Base-by-base conservation (phyloP, 75 land plant genomes). In the Picea glauca region DNA sequence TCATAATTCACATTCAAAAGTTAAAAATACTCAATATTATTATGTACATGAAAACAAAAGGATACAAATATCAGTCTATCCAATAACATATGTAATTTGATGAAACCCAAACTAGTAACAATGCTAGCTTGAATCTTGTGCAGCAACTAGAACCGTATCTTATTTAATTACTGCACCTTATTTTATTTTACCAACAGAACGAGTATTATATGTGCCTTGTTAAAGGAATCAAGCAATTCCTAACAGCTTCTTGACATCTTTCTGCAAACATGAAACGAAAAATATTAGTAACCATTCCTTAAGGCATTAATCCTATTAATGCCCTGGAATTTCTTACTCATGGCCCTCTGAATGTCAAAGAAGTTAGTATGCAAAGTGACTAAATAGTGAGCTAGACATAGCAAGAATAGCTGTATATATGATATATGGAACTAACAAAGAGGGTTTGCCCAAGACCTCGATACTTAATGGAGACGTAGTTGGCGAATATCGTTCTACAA, bases 401-500 rank as follows among this genome's bases (percentile, higher is more conserved):
- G 50, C 21, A 54, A 50, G 17, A 0, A 58, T 54, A 26, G 26
- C 17, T 5, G 26, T 7, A 40, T 23, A 20, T 43, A n/a, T 2
- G 30, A n/a, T 21, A 56, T 18, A 21, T 50, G 11, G n/a, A 5
- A 56, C 9, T 13, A 76, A 32, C 7, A 46, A 60, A 30, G 60
- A 50, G 13, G 54, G 62, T 26, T 6, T 26, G 46, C 32, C 75
- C 76, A 84, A 35, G 12, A 81, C 94, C 94, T 91, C 95, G 23
- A 93, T 81, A 74, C 83, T 89, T 57, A 84, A 82, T 54, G 96
- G 96, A 57, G 90, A 79, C 18, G 96, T 95, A 11, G 92, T 93
- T 0, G 98, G 98, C 14, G 91, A 89, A 81, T 90, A 95, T n/a
- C 98, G 92, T 5, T 87, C 88, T 11, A 93, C 92, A 58, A 95